Conservation (phyloP, 495 filamentous ascomycete species). For the Penicillium coprophilum region DNA sequence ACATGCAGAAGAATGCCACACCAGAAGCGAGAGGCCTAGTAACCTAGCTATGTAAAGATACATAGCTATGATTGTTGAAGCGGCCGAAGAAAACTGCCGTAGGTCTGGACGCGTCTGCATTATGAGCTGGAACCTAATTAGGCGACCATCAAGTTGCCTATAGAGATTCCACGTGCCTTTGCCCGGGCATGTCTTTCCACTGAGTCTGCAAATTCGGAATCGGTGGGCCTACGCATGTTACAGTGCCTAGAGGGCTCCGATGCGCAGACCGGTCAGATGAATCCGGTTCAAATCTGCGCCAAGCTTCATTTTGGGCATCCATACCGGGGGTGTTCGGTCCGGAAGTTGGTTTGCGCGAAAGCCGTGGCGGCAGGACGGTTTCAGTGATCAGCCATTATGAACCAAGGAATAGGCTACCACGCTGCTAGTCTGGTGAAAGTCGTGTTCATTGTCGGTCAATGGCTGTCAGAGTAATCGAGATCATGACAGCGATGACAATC, state of each 20-base stretch:
- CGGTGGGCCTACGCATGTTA: background rate
- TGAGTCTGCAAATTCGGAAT: background rate
- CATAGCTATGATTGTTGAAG: background rate
- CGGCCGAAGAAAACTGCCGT: background rate
- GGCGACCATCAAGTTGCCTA: background rate
- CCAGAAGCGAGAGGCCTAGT: background rate
- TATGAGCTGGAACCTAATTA: background rate
- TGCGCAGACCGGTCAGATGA: slow-evolving; percentile 2
- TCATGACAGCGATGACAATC: slow-evolving; percentile 21
- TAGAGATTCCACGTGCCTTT: background rate
- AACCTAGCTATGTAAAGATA: background rate
- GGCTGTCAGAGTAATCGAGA: slow-evolving; percentile 14
- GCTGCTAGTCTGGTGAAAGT: background rate
- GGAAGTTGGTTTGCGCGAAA: slow-evolving; percentile 6
- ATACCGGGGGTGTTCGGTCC: slow-evolving; percentile 6
- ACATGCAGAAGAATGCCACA: slow-evolving; percentile 7
- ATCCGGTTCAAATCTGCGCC: slow-evolving; percentile 7
- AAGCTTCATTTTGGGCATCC: slow-evolving; percentile 6
- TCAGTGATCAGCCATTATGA: background rate
- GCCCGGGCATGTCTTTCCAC: background rate
- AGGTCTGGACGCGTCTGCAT: slow-evolving; percentile 1
- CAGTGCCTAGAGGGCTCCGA: background rate
- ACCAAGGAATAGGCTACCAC: background rate
- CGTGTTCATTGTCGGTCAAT: slow-evolving; percentile 13
- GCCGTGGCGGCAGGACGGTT: background rate